A percentile compares a stretch with the other conserved stretches of the same genome.
Evolutionary conservation across 2,329 filamentous ascomycete species (phyloP).

Genomic region (Aspergillus phoenicis): DNA sequence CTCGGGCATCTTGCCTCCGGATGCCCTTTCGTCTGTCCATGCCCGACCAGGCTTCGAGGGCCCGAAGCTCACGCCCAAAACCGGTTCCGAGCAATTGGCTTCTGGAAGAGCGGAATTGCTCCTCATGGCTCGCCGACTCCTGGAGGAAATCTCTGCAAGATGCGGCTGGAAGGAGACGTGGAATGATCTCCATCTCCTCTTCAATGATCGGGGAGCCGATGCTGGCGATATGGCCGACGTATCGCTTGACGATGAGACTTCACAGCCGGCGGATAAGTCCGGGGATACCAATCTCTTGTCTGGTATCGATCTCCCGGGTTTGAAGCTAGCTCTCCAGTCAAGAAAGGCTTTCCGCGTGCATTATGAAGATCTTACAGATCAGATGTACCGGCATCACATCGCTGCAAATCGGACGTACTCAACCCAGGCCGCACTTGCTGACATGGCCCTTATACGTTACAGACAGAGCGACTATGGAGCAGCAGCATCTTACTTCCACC

Average conservation of each 20-base stretch:
- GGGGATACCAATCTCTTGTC: slow-evolving; percentile 31
- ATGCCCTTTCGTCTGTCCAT: slow-evolving; percentile 36
- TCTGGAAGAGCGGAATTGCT: slow-evolving; percentile 81
- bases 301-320: slow-evolving; percentile 59
- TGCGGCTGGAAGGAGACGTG: slow-evolving; percentile 78
- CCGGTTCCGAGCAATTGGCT: slow-evolving; percentile 78
- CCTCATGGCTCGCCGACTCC: slow-evolving; percentile 74
- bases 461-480: slow-evolving; percentile 71
- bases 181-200: slow-evolving; percentile 57
- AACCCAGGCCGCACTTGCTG: slow-evolving; percentile 75
- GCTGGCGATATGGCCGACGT: slow-evolving; percentile 39
- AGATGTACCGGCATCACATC: slow-evolving; percentile 78
- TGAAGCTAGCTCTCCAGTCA: slow-evolving; percentile 64
- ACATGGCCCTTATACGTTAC: slow-evolving; percentile 83
- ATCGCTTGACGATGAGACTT: slow-evolving; percentile 33
- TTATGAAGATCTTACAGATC: slow-evolving; percentile 79
- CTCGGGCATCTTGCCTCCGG: slow-evolving; percentile 34
- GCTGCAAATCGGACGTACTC: slow-evolving; percentile 78
- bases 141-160: slow-evolving; percentile 72
- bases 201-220: slow-evolving; percentile 34
- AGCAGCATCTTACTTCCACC: slow-evolving; percentile 76
- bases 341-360: slow-evolving; percentile 66
- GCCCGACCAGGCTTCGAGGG: slow-evolving; percentile 49
- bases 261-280: slow-evolving; percentile 19
- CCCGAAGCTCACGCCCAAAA: slow-evolving; percentile 39